These are phyloP conservation scores for Hsuehochloa calcarea DNA, from an alignment of 176 grass and related monocot genomes.

Conservation along the genomic window DNA sequence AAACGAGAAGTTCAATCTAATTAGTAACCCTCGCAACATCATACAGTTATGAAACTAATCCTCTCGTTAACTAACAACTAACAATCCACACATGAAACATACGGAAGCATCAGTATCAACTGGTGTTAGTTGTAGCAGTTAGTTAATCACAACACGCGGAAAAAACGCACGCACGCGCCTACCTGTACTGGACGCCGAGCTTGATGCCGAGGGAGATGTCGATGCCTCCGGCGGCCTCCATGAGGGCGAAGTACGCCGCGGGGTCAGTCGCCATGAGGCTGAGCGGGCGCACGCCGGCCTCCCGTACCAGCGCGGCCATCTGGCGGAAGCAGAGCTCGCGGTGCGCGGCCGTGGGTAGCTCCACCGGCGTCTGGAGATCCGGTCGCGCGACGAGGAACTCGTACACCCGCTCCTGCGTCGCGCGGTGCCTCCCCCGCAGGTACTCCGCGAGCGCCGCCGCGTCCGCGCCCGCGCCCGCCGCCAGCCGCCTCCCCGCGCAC, in stretches of 20 bases:
- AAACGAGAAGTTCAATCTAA: background rate
- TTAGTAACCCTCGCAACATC: background rate
- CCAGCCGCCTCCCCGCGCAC: conserved; percentile 44
- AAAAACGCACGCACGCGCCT: background rate
- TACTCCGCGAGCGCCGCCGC: conserved; percentile 50
- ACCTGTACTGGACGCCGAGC: conserved; percentile 98
- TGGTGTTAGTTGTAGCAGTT: background rate
- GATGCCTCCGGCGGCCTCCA: conserved; percentile 73
- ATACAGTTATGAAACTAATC: background rate
- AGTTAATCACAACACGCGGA: background rate
- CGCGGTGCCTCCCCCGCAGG: conserved; percentile 50
- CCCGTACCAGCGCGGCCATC: conserved; percentile 72
- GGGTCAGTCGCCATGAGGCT: conserved; percentile 57
- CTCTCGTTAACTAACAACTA: background rate
- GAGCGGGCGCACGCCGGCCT: conserved; percentile 81
- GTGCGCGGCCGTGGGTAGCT: conserved; percentile 62
- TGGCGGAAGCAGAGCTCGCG: conserved; percentile 86
- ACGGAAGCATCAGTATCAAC: background rate
- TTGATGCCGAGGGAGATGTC: conserved; percentile 95
- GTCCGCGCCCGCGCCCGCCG: conserved; percentile 48
- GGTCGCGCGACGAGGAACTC: conserved; percentile 65
- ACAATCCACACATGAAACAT: background rate
- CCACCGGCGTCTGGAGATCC: conserved; percentile 90
- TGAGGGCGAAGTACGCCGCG: conserved; percentile 69
- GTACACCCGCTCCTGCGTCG: conserved; percentile 57